Evolutionary conservation across 202 grass and related monocot genomes (phyloP).

Genomic region (Alloteropsis angusta): DNA sequence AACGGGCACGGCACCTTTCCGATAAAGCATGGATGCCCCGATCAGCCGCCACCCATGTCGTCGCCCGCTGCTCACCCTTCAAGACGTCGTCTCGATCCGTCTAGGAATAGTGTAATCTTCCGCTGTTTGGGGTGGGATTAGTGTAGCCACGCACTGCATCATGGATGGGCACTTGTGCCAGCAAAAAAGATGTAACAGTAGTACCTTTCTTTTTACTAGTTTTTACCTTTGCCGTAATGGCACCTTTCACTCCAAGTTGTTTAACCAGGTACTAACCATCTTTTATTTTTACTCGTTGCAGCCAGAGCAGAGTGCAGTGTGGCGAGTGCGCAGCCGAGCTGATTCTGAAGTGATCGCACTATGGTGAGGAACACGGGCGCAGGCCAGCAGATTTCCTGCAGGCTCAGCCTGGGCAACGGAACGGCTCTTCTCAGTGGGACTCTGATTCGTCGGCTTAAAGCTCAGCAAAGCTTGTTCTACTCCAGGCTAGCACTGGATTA

Average conservation of each 20-base stretch:
- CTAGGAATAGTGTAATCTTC: background rate
- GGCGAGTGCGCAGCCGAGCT: background rate
- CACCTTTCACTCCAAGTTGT: background rate
- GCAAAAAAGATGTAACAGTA: background rate
- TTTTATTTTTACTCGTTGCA: background rate
- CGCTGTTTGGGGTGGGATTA: background rate
- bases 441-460: background rate
- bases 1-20: background rate
- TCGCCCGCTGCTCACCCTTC: background rate
- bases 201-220: background rate
- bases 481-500: background rate
- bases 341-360: background rate
- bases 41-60: background rate
- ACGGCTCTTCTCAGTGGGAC: background rate
- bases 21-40: background rate
- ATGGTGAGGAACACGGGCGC: background rate
- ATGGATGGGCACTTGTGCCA: constrained; percentile 10
- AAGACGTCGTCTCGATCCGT: background rate
- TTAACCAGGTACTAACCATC: background rate
- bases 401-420: background rate
- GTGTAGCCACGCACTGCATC: background rate
- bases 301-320: background rate
- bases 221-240: background rate
- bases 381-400: background rate
- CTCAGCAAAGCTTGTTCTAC: background rate